Evolutionary conservation across 1,139 yeast species (phyloP).

Genomic region (Ogataea hybrid): DNA sequence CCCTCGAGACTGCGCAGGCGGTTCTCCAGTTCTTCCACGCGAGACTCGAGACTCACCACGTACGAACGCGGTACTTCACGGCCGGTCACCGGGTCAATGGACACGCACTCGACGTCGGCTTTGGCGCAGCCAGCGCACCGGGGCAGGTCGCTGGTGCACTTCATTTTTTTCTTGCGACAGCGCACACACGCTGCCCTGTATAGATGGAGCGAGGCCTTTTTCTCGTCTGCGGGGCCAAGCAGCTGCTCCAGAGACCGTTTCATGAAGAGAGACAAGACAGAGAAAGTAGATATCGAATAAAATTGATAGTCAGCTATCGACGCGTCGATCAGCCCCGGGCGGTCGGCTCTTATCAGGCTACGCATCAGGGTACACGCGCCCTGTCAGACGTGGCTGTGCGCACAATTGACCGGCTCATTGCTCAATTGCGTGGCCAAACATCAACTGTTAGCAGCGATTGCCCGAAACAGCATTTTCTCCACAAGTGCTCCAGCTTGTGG

Average conservation of each 20-base stretch:
- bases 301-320: not conserved
- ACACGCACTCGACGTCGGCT: slow-evolving; percentile 72
- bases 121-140: slow-evolving; percentile 69
- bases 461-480: too few species aligned
- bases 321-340: slow-evolving; percentile 1
- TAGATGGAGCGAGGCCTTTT: slow-evolving; percentile 5
- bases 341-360: too few species aligned
- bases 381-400: too few species aligned
- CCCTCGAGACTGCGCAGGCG: slow-evolving; percentile 32
- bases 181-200: slow-evolving; percentile 63
- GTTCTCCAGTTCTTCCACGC: slow-evolving; percentile 54
- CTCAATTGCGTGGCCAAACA: too few species aligned
- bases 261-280: not conserved
- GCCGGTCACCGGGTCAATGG: slow-evolving; percentile 85
- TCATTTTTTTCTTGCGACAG: slow-evolving; percentile 74
- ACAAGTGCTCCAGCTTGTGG: too few species aligned
- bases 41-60: slow-evolving; percentile 68
- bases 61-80: slow-evolving; percentile 83
- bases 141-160: slow-evolving; percentile 83
- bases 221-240: slow-evolving; percentile 4
- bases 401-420: too few species aligned
- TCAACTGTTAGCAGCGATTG: too few species aligned
- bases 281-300: not conserved
- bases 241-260: slow-evolving; percentile 9
- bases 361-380: too few species aligned